Evolutionary conservation across 228 moss, liverwort and hornwort genomes (phyloP).

Genomic region (Sphagnum fallax): DNA sequence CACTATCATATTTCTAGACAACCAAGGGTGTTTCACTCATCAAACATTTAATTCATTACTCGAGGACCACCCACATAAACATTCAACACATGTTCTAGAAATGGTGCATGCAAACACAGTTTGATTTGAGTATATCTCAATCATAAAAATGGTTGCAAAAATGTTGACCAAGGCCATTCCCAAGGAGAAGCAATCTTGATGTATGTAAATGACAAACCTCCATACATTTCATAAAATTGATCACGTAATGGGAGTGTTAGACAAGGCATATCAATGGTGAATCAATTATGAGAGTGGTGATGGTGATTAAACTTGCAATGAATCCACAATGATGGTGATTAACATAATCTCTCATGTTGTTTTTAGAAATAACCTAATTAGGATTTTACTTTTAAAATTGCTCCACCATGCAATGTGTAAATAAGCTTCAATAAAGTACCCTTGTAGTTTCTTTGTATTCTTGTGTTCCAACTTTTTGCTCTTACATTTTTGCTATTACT

Average conservation of each 20-base stretch:
- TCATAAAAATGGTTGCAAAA: neutral
- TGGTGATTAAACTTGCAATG: too few species aligned
- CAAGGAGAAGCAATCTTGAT: neutral
- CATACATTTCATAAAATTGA: neutral
- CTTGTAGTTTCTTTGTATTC: too few species aligned
- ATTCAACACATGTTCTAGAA: neutral
- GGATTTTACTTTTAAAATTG: too few species aligned
- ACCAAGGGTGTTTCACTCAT: neutral
- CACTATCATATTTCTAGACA: neutral
- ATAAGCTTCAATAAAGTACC: too few species aligned
- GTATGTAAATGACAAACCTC: neutral
- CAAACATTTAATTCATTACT: neutral
- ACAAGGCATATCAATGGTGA: too few species aligned
- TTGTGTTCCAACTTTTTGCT: too few species aligned
- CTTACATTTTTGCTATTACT: too few species aligned
- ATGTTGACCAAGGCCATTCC: neutral
- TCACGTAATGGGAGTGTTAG: neutral
- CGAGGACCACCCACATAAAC: neutral
- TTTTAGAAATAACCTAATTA: too few species aligned
- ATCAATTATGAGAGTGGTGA: too few species aligned
- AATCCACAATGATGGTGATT: too few species aligned
- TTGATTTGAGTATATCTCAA: neutral
- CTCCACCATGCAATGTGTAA: too few species aligned
- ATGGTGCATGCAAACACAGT: neutral
- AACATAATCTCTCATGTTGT: too few species aligned